These are phyloP conservation scores for Dillenia suffruticosa DNA, from an alignment of 164 flowering plant genomes.

Conservation along the genomic window DNA sequence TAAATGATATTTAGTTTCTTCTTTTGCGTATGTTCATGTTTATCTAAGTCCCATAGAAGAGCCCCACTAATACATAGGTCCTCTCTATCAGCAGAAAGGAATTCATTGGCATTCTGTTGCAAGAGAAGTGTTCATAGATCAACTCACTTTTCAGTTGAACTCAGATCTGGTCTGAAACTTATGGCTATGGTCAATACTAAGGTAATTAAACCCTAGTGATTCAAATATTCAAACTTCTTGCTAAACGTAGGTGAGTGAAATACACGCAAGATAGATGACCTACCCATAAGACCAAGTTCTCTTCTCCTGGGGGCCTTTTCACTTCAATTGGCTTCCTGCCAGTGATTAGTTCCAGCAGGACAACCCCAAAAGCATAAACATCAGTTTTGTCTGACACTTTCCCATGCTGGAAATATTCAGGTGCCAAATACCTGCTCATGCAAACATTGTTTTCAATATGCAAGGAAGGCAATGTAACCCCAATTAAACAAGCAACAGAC, in stretches of 20 bases:
- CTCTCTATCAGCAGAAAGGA: too few species aligned
- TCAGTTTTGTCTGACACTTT: slow-evolving; percentile 94
- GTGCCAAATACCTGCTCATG: slow-evolving; percentile 77
- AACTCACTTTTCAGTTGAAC: too few species aligned
- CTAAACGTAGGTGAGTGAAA: not conserved
- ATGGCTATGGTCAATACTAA: too few species aligned
- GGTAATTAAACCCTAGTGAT: too few species aligned
- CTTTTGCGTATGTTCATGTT: too few species aligned
- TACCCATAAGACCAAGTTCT: slow-evolving; percentile 86
- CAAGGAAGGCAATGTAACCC: not conserved
- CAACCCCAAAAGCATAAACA: slow-evolving; percentile 89
- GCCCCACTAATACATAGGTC: too few species aligned
- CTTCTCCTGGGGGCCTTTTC: slow-evolving; percentile 66
- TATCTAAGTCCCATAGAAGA: too few species aligned
- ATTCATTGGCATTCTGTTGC: too few species aligned
- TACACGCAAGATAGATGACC: slow-evolving; percentile 12
- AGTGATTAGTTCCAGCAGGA: slow-evolving; percentile 74
- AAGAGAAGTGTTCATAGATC: too few species aligned
- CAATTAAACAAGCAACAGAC: not conserved
- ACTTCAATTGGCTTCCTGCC: slow-evolving; percentile 88
- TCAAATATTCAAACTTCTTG: too few species aligned
- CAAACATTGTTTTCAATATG: slow-evolving; percentile 1
- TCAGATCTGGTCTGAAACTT: too few species aligned
- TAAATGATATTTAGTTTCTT: too few species aligned
- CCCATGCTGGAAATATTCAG: slow-evolving; percentile 96